Evolutionary conservation across 306 rosid genomes (phyloP).

Genomic region (Cucurbita argyrosperma): DNA sequence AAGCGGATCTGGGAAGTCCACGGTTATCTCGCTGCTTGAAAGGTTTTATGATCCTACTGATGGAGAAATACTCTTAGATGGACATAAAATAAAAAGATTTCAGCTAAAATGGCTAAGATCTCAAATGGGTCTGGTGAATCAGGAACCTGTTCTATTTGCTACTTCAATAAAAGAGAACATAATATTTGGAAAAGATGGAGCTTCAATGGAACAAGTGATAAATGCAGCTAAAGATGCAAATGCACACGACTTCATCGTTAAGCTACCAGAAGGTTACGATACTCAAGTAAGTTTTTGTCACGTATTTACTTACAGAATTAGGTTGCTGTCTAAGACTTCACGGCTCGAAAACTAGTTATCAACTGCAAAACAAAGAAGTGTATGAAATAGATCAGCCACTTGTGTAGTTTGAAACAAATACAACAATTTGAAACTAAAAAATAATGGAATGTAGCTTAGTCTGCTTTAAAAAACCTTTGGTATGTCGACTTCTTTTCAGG

Average conservation of each 20-base stretch:
- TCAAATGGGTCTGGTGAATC: constrained; percentile 69
- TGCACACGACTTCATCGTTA: constrained; percentile 73
- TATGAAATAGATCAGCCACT: not conserved
- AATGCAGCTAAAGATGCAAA: constrained; percentile 74
- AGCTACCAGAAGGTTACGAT: constrained; percentile 72
- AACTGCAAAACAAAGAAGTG: not conserved
- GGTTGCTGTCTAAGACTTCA: not conserved
- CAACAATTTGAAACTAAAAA: not conserved
- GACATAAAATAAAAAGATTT: constrained; percentile 50
- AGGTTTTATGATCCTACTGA: constrained; percentile 78
- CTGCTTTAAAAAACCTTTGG: not conserved
- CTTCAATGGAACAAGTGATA: constrained; percentile 59
- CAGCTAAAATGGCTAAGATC: constrained; percentile 85
- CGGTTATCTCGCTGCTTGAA: constrained; percentile 62
- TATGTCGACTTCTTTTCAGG: constrained; percentile 24
- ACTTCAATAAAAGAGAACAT: constrained; percentile 73
- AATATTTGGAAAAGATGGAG: constrained; percentile 77
- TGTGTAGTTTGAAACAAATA: not conserved
- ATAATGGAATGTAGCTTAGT: not conserved
- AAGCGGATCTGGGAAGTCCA: constrained; percentile 90
- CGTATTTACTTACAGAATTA: not conserved
- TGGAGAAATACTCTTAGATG: constrained; percentile 72
- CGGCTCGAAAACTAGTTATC: not conserved
- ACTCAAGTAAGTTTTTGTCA: constrained; percentile 51
- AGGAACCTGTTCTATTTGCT: constrained; percentile 89